Percentiles rank a stretch among this genome's conserved stretches.
Evolutionary conservation across 2,329 filamentous ascomycete species (phyloP).

Genomic region (Scytalidium sp.): DNA sequence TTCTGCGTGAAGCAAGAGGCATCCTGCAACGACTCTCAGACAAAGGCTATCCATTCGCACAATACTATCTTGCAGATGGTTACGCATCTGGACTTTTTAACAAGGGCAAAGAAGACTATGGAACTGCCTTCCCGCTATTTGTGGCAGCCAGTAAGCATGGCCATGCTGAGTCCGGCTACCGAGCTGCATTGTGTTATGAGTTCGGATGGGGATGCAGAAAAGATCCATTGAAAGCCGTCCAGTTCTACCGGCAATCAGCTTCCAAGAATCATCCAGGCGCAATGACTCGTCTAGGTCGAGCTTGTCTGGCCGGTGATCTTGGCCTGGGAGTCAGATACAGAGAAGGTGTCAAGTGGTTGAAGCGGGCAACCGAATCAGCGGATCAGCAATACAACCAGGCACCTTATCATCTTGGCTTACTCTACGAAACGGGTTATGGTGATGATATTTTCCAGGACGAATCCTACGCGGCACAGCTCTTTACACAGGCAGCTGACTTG

Average conservation of each 20-base stretch:
- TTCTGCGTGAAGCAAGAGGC: slow-evolving; percentile 82
- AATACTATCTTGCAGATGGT: slow-evolving; percentile 95
- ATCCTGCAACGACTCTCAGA: slow-evolving; percentile 86
- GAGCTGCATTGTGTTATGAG: slow-evolving; percentile 91
- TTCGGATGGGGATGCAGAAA: slow-evolving; percentile 96
- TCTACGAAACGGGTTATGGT: slow-evolving; percentile 92
- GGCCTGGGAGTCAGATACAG: slow-evolving; percentile 74
- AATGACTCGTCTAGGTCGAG: slow-evolving; percentile 87
- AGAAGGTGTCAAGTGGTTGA: slow-evolving; percentile 95
- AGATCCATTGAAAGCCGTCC: slow-evolving; percentile 86
- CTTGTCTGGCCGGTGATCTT: slow-evolving; percentile 85
- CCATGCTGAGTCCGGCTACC: slow-evolving; percentile 93
- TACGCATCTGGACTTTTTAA: slow-evolving; percentile 93
- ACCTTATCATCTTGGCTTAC: slow-evolving; percentile 81
- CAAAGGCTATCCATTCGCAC: slow-evolving; percentile 90
- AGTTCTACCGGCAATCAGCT: slow-evolving; percentile 86
- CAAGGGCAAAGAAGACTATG: slow-evolving; percentile 90
- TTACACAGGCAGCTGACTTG: slow-evolving; percentile 90
- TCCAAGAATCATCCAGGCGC: slow-evolving; percentile 94
- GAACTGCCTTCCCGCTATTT: slow-evolving; percentile 89
- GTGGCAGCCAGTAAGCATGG: slow-evolving; percentile 93
- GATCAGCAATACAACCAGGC: slow-evolving; percentile 90
- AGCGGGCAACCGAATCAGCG: slow-evolving; percentile 84
- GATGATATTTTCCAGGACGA: slow-evolving; percentile 92
- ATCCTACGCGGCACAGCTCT: slow-evolving; percentile 86